These are phyloP conservation scores for Chytridium lagenaria DNA, from an alignment of 371 early-diverging fungal genomes.

Conservation along the genomic window DNA sequence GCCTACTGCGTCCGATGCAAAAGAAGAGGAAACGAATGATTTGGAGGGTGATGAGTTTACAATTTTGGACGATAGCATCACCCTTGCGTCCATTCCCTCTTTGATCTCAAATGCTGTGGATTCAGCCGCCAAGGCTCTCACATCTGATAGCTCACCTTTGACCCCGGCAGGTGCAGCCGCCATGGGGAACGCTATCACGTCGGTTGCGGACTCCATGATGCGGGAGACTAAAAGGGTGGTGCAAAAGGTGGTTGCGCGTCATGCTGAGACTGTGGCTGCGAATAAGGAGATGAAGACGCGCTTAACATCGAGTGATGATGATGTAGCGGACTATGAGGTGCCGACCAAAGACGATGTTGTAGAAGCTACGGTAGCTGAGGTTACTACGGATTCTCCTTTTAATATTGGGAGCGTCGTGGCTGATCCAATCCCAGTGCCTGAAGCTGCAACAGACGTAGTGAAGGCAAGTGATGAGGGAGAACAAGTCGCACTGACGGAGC, in stretches of 20 bases:
- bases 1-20: neutral
- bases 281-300: neutral
- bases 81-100: neutral
- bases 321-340: too few relatives aligned
- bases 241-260: neutral
- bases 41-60: neutral
- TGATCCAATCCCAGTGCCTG: too few relatives aligned
- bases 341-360: too few relatives aligned
- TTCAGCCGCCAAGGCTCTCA: neutral
- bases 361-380: too few relatives aligned
- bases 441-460: too few relatives aligned
- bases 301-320: neutral
- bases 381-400: too few relatives aligned
- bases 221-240: slow-evolving; percentile 1
- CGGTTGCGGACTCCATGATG: neutral
- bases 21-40: neutral
- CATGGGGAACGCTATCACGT: neutral
- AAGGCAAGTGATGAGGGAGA: too few relatives aligned
- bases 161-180: neutral
- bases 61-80: neutral
- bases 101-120: neutral
- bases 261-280: neutral
- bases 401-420: too few relatives aligned
- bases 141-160: neutral
- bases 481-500: too few relatives aligned